Base-by-base conservation (phyloP, 306 rosid species). In the Prosopis cineraria region DNA sequence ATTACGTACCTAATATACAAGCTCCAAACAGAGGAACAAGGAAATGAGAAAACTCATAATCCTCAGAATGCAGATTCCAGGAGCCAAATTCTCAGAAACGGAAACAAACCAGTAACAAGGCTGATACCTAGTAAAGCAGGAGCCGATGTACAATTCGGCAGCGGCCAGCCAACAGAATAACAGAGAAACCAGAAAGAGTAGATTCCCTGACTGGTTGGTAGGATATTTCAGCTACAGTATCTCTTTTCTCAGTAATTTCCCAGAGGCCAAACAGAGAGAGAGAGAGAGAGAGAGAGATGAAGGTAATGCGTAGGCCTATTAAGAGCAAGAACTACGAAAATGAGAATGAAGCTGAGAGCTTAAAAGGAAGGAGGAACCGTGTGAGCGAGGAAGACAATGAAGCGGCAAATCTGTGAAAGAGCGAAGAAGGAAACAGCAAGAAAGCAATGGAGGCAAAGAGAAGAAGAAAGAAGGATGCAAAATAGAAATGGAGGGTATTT, bases 181-280 rank as follows among this genome's bases (percentile, higher is more conserved):
- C 27, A 70, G 74, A 70, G 74, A 3, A 33, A 63, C 66, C 37
- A 19, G 10, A 25, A 24, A 70, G n/a, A 11, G 48, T 20, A 74
- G 25, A 65, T 75, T 72, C 16, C 4, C 16, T 7, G 17, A 31
- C 41, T 43, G 80, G 76, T 85, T 41, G 78, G 78, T 67, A n/a
- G 31, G 60, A 82, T 34, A 74, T 33, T 63, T 62, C 11, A 40
- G 22, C 48, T 13, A 10, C 53, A 84, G 59, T 36, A 31, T 29
- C 14, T 19, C 24, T 16, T 55, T 70, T 79, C 55, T 59, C 73
- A 44, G 50, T 43, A 30, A 73, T 68, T 77, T 86, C 66, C 66
- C 40, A 85, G 85, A 73, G 53, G 80, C 84, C 87, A 86, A 74
- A 83, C 80, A 80, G 65, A 47, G 5, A 19, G 5, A 17, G 70